A percentile compares a stretch with the other conserved stretches of the same genome.
These are phyloP conservation scores for Ophiosphaerella narmari DNA, from an alignment of 2,329 filamentous ascomycete species.

Conservation along the genomic window DNA sequence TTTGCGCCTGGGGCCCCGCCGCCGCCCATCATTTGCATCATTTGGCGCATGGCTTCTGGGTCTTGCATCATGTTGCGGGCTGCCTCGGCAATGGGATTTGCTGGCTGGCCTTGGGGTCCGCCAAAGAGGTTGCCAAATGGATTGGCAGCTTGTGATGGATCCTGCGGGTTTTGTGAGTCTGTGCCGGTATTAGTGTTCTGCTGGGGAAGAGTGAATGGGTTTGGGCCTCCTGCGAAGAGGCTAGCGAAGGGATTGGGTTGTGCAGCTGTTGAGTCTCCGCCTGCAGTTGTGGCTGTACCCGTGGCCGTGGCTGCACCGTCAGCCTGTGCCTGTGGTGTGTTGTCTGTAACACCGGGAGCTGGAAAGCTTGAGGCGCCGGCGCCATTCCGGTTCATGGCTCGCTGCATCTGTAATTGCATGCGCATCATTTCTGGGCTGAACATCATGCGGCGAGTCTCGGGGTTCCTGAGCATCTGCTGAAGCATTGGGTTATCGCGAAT, in stretches of 20 bases:
- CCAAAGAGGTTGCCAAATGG: conserved; percentile 60
- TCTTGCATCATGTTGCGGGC: conserved; percentile 59
- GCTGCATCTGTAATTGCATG: conserved; percentile 81
- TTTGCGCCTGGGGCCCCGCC: conserved; percentile 48
- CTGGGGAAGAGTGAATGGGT: conserved; percentile 41
- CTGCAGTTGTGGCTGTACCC: conserved; percentile 23
- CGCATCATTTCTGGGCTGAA: conserved; percentile 85
- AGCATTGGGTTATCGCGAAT: conserved; percentile 90
- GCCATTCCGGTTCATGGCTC: conserved; percentile 59
- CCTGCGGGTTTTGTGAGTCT: conserved; percentile 22
- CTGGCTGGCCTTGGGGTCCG: conserved; percentile 34
- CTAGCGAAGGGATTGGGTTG: conserved; percentile 64
- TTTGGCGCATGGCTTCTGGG: conserved; percentile 59
- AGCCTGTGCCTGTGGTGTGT: conserved; percentile 62
- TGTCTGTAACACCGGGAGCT: conserved; percentile 89
- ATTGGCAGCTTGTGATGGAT: conserved; percentile 31
- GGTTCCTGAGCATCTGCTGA: conserved; percentile 84
- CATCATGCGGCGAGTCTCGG: conserved; percentile 89
- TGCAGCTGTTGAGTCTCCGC: conserved; percentile 18
- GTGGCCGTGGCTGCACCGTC: conserved; percentile 13
- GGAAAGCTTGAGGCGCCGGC: conserved; percentile 69
- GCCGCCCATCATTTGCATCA: conserved; percentile 59
- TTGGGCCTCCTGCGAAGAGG: conserved; percentile 54
- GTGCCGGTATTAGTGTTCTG: conserved; percentile 30
- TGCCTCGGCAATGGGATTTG: conserved; percentile 57